Percentiles rank a stretch among this genome's conserved stretches.
These are phyloP conservation scores for Rhizopus stolonifer DNA, from an alignment of 371 early-diverging fungal genomes.

Conservation along the genomic window DNA sequence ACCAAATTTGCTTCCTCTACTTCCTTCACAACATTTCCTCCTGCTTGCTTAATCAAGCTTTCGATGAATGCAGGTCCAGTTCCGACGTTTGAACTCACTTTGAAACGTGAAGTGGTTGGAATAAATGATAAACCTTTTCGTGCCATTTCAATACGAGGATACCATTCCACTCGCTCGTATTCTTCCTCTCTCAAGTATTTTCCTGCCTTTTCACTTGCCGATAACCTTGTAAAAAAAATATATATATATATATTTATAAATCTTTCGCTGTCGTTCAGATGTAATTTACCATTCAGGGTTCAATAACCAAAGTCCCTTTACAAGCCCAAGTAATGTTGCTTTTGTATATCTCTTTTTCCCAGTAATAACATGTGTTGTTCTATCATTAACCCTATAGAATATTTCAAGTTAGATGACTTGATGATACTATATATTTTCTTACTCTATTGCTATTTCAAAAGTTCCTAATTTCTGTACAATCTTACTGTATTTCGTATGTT, in stretches of 20 bases:
- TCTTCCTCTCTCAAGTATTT: slow-evolving; percentile 4
- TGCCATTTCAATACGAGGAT: slow-evolving; percentile 4
- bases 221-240: too few relatives aligned
- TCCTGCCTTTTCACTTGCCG: not conserved
- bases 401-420: not conserved
- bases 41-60: slow-evolving; percentile 8
- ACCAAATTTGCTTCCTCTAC: slow-evolving; percentile 14
- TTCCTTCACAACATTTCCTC: slow-evolving; percentile 2
- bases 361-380: slow-evolving; percentile 20
- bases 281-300: slow-evolving; percentile 17
- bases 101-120: slow-evolving; percentile 5
- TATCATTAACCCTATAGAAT: slow-evolving; percentile 19
- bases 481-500: slow-evolving; percentile 13
- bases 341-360: slow-evolving; percentile 20
- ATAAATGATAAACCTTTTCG: slow-evolving; percentile 6
- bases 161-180: slow-evolving; percentile 14
- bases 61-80: slow-evolving; percentile 6
- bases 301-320: slow-evolving; percentile 17
- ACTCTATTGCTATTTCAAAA: slow-evolving; percentile 22
- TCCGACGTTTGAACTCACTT: not conserved
- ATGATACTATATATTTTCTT: slow-evolving; percentile 8
- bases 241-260: too few relatives aligned
- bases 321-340: slow-evolving; percentile 8
- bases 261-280: too few relatives aligned
- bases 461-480: slow-evolving; percentile 19